phyloP scores from a whole-genome alignment of 2,329 filamentous ascomycete species.

The Didymosphaeria variabile region DNA sequence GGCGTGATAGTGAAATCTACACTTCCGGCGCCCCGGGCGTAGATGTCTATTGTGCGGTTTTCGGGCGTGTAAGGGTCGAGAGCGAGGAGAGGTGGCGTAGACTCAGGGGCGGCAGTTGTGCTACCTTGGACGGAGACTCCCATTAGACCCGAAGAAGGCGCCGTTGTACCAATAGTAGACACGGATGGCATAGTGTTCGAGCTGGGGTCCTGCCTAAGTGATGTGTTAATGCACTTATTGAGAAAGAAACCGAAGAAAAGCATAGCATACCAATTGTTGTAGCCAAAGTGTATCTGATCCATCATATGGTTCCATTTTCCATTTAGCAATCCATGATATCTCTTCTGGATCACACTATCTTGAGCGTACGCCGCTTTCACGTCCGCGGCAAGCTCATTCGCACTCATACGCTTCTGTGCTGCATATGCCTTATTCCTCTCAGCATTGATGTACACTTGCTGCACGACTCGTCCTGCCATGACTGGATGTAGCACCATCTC shows the following conservation, averaged over 20 bases:
- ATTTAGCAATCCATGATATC: constrained; percentile 34
- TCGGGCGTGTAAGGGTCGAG: constrained; percentile 39
- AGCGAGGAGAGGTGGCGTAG: constrained; percentile 42
- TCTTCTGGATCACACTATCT: constrained; percentile 32
- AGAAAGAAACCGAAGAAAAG: constrained; percentile 36
- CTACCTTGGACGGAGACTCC: constrained; percentile 68
- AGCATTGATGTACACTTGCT: constrained; percentile 45
- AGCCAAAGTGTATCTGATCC: constrained; percentile 42
- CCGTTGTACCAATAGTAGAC: constrained; percentile 65
- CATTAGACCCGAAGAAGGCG: constrained; percentile 29
- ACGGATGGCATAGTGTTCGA: constrained; percentile 69
- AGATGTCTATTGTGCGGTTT: constrained; percentile 40
- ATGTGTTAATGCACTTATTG: constrained; percentile 26
- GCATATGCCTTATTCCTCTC: constrained; percentile 35
- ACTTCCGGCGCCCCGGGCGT: constrained; percentile 32
- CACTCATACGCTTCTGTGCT: constrained; percentile 35
- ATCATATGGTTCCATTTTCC: constrained; percentile 44
- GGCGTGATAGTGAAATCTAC: constrained; percentile 32
- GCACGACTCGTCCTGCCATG: constrained; percentile 63
- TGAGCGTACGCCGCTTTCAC: constrained; percentile 30
- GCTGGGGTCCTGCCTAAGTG: constrained; percentile 75
- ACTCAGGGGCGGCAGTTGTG: constrained; percentile 71
- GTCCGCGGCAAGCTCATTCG: constrained; percentile 34
- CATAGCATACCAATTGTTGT: constrained; percentile 34
- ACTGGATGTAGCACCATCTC: constrained; percentile 67